Base-by-base conservation (phyloP, 768 basidiomycete genomes). In the Suillus plorans region DNA sequence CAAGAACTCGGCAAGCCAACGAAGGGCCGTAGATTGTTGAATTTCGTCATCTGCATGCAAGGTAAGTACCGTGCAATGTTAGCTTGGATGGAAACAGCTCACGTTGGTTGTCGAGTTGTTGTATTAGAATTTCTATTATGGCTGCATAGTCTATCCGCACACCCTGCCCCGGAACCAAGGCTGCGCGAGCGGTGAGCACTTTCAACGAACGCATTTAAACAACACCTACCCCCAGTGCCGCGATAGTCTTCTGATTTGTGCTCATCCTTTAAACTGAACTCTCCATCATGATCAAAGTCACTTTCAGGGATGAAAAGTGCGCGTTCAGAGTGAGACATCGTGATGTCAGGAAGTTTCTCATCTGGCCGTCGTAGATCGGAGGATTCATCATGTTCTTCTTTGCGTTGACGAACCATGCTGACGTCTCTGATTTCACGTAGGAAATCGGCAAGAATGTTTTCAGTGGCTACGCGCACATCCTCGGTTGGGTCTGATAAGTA, bases 401-500 rank as follows among this genome's bases (percentile, higher is more conserved):
- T 77, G 53, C 85, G 86, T 64, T 85, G 85, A 62, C 89, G 88
- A 7, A 97, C 87, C 8, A 86, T 70, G 2, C 91, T 92, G 44
- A 97, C 89, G 62, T 94, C 91, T 10, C 88, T 87, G 69, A 97
- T 93, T 76, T 99, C 97, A 44, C 90, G 86, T 50, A 99, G 81
- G 69, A 99, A 95, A 67, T 95, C 94, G 8, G 89, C 90, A 5
- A 99, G 82, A 8, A 97, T 82, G 65, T 90, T 91, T 73, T 97
- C 94, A 7, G 97, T 95, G 14, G 93, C 93, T 10, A 92, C 88
- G 14, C 92, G 86, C 18, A 99, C 95, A 71, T 99, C 97, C 70
- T 92, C 90, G 1, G 89, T 95, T 0, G 95, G 95, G 75, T 99
- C 97, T 1, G 94, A 94, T 16, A 99, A 88, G 74, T 98, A 99